phyloP scores from a whole-genome alignment of 257 asterid genomes.

The Plantago ovata region DNA sequence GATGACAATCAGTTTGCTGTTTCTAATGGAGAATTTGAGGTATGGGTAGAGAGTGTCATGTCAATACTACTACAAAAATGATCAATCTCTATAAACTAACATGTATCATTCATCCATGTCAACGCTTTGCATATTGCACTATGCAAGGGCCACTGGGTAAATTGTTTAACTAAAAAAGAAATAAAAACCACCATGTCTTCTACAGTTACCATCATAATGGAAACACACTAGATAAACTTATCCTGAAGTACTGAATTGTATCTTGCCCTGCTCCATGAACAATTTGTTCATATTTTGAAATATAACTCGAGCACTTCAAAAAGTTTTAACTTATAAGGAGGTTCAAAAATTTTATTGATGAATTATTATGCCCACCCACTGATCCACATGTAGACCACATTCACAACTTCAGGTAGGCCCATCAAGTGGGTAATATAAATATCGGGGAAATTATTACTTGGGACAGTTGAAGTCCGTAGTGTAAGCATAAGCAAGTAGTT shows the following conservation, averaged over 20 bases:
- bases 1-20: neutral
- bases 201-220: constrained; percentile 9
- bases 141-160: constrained; percentile 6
- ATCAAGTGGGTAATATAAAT: too few relatives aligned
- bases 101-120: neutral
- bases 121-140: neutral
- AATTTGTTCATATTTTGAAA: constrained; percentile 1
- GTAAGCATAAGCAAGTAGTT: too few relatives aligned
- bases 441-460: too few relatives aligned
- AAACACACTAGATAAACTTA: neutral
- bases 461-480: too few relatives aligned
- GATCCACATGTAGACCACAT: too few relatives aligned
- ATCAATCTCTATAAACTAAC: constrained; percentile 12
- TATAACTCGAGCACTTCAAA: neutral
- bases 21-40: neutral
- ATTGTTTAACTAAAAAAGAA: constrained; percentile 3
- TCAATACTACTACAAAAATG: constrained; percentile 5
- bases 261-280: neutral
- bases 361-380: too few relatives aligned
- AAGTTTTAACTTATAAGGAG: too few relatives aligned
- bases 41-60: constrained; percentile 1
- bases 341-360: too few relatives aligned
- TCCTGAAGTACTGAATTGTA: neutral
- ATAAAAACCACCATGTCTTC: neutral
- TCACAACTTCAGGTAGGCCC: too few relatives aligned